Percentiles rank a stretch among this genome's conserved stretches.
phyloP scores from a whole-genome alignment of 805 yeast species.

The Grigorovia yakushimaensis region DNA sequence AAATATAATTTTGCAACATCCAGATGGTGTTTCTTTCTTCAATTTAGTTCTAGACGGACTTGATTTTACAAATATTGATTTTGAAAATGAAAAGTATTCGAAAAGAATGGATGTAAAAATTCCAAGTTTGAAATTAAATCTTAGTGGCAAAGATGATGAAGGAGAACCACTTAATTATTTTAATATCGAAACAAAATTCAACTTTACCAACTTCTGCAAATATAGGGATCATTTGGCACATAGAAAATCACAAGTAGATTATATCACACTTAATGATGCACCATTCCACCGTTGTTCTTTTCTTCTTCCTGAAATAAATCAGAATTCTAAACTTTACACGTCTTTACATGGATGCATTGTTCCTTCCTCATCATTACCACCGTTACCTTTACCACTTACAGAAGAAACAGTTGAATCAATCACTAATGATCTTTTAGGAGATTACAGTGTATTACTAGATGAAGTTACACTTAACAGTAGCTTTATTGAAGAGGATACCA shows the following conservation, averaged over 20 bases:
- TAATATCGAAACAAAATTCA: constrained; percentile 46
- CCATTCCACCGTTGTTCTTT: constrained; percentile 77
- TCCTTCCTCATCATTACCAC: constrained; percentile 57
- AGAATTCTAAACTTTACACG: constrained; percentile 37
- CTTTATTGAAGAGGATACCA: not conserved
- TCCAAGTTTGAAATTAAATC: constrained; percentile 34
- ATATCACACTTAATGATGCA: constrained; percentile 62
- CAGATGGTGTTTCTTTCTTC: constrained; percentile 18
- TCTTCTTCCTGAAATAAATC: constrained; percentile 42
- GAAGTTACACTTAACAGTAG: not conserved
- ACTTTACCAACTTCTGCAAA: constrained; percentile 49
- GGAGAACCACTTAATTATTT: constrained; percentile 26
- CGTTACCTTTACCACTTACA: constrained; percentile 50
- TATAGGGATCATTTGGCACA: constrained; percentile 36
- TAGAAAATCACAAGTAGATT: constrained; percentile 49
- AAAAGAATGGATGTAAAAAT: constrained; percentile 41
- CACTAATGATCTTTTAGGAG: constrained; percentile 29
- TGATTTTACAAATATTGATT: constrained; percentile 48
- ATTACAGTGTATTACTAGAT: constrained; percentile 7
- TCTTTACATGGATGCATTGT: constrained; percentile 41
- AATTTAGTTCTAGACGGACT: constrained; percentile 20
- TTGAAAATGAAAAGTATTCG: constrained; percentile 58
- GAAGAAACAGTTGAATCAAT: constrained; percentile 37
- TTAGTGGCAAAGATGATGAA: constrained; percentile 17
- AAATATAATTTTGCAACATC: constrained; percentile 32